phyloP scores from a whole-genome alignment of 495 filamentous ascomycete species.

The Lepraria neglecta region DNA sequence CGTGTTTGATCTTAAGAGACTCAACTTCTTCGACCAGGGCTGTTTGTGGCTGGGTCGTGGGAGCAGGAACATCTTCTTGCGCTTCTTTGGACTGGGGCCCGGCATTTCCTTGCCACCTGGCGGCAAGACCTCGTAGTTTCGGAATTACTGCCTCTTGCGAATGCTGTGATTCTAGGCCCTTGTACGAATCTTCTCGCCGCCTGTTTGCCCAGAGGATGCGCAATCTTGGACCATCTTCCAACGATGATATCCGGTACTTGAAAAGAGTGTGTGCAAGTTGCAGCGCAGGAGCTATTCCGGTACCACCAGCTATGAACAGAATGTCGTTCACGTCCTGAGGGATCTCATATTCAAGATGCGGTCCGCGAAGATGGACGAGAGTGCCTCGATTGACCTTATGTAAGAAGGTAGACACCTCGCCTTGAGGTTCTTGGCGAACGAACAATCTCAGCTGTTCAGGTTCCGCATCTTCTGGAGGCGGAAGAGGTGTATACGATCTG shows the following conservation, averaged over 20 bases:
- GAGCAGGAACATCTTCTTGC: not conserved
- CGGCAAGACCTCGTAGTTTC: not conserved
- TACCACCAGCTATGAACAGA: conserved; percentile 86
- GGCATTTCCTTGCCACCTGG: not conserved
- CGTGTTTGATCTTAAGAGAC: conserved; percentile 48
- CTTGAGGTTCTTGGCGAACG: conserved; percentile 48
- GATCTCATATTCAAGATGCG: conserved; percentile 61
- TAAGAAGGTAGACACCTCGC: conserved; percentile 65
- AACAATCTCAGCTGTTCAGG: conserved; percentile 45
- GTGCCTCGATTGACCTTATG: conserved; percentile 54
- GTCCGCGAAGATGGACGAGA: conserved; percentile 68
- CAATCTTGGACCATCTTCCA: conserved; percentile 35
- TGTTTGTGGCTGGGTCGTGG: conserved; percentile 20
- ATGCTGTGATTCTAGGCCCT: not conserved
- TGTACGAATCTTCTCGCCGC: conserved; percentile 43
- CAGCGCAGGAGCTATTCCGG: conserved; percentile 85
- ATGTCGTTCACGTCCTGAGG: conserved; percentile 50
- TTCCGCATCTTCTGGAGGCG: conserved; percentile 41
- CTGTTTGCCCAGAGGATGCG: conserved; percentile 67
- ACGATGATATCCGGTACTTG: conserved; percentile 20
- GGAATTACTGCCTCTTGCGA: not conserved
- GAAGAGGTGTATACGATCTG: conserved; percentile 81
- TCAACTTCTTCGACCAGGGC: conserved; percentile 58
- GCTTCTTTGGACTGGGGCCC: not conserved
- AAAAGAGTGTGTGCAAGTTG: conserved; percentile 64